Conservation (phyloP, 345 rosid genomes). For the Hibiscus syriacus region DNA sequence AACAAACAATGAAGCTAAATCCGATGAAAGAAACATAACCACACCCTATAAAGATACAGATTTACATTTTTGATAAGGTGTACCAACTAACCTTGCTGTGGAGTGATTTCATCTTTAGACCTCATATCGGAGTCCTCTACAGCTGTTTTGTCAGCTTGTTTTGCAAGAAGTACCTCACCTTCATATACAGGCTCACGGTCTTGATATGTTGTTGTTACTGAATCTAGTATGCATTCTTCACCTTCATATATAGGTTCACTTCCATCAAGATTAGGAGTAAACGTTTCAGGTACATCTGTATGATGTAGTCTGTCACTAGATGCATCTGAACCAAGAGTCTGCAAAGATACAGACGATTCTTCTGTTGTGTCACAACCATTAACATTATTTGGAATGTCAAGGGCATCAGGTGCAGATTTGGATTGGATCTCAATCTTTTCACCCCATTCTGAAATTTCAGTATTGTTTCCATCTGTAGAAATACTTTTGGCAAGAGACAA, state of each 20-base stretch:
- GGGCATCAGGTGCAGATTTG: constrained; percentile 16
- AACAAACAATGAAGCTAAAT: not conserved
- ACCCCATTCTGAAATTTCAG: constrained; percentile 14
- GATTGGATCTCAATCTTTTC: no score
- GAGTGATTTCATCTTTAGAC: no score
- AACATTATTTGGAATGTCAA: constrained; percentile 29
- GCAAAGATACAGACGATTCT: constrained; percentile 17
- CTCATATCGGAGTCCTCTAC: constrained; percentile 28
- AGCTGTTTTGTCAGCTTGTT: constrained; percentile 50
- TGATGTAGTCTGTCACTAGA: constrained; percentile 40
- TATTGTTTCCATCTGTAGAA: constrained; percentile 14
- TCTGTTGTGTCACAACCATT: constrained; percentile 20
- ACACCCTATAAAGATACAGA: not conserved
- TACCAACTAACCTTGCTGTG: constrained; percentile 50
- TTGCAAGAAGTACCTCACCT: constrained; percentile 90
- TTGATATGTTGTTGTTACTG: constrained; percentile 45
- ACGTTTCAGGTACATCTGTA: constrained; percentile 37
- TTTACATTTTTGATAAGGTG: not conserved
- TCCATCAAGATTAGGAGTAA: constrained; percentile 49
- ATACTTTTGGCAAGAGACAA: constrained; percentile 26
- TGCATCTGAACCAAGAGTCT: constrained; percentile 39
- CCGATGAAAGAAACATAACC: not conserved
- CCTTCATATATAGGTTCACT: constrained; percentile 96
- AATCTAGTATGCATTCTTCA: constrained; percentile 78
- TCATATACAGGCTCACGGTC: constrained; percentile 87